These are phyloP conservation scores for Yamadazyma paraphyllophila DNA, from an alignment of 805 yeast genomes.

Conservation along the genomic window DNA sequence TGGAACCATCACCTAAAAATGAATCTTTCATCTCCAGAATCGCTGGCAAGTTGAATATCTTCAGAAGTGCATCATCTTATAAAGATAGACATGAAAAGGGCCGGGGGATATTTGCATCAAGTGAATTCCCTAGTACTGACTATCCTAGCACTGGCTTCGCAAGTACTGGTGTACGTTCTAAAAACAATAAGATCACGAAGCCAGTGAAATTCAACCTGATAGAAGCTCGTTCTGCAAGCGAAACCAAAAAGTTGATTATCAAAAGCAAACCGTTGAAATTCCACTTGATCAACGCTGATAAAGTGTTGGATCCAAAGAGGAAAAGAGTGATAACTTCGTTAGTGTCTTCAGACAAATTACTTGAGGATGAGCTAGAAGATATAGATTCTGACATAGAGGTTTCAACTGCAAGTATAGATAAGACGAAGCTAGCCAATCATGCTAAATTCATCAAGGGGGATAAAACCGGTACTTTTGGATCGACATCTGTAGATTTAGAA, in stretches of 20 bases:
- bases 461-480: neutral
- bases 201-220: conserved; percentile 10
- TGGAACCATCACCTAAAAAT: neutral
- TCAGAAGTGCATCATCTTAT: neutral
- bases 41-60: conserved; percentile 13
- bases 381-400: conserved; percentile 8
- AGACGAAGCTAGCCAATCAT: neutral
- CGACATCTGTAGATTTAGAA: neutral
- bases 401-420: neutral
- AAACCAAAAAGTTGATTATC: conserved; percentile 32
- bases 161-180: neutral
- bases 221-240: conserved; percentile 12
- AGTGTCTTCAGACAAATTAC: conserved; percentile 10
- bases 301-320: conserved; percentile 35
- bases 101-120: conserved; percentile 12
- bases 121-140: conserved; percentile 9
- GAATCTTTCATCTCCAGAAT: conserved; percentile 2
- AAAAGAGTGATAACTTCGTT: conserved; percentile 24
- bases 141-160: neutral
- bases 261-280: conserved; percentile 40
- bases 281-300: conserved; percentile 42
- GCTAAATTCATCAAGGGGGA: neutral
- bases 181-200: conserved; percentile 12
- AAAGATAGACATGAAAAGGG: neutral
- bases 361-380: conserved; percentile 11